Evolutionary conservation across 306 rosid species (phyloP).

Genomic region (Ziziphus jujuba): DNA sequence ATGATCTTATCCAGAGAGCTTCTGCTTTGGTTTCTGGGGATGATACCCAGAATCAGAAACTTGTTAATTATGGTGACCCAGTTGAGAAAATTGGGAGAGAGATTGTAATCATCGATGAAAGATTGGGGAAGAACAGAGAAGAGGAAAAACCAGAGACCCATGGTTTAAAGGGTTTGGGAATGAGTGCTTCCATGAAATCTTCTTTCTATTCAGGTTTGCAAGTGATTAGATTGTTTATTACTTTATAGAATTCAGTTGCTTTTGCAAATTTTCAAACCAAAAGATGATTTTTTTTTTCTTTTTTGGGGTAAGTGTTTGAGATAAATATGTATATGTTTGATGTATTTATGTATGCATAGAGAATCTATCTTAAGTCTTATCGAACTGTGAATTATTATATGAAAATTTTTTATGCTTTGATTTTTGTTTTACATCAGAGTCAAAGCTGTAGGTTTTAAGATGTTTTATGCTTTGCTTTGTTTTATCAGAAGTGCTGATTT

Average conservation of each 20-base stretch:
- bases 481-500: neutral
- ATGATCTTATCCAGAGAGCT: conserved; percentile 73
- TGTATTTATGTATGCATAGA: too few relatives aligned
- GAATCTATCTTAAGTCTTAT: neutral
- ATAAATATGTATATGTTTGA: neutral
- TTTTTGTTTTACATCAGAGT: conserved; percentile 3
- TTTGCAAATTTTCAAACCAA: neutral
- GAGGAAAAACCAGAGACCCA: conserved; percentile 31
- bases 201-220: conserved; percentile 54
- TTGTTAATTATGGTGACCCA: conserved; percentile 26
- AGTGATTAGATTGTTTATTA: conserved; percentile 1
- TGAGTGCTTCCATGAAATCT: conserved; percentile 33
- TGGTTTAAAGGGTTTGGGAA: conserved; percentile 27
- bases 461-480: neutral
- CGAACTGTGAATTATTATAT: neutral
- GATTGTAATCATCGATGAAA: conserved; percentile 32
- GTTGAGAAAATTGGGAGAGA: conserved; percentile 27
- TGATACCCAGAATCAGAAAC: conserved; percentile 29
- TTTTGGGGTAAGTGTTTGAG: too few relatives aligned
- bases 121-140: conserved; percentile 29
- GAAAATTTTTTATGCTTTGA: neutral
- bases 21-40: conserved; percentile 66
- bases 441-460: neutral
- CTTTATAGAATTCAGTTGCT: neutral
- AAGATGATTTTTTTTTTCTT: too few relatives aligned